Evolutionary conservation across 352 stramenopile species (phyloP).

Genomic region (Pythium plurisporium): DNA sequence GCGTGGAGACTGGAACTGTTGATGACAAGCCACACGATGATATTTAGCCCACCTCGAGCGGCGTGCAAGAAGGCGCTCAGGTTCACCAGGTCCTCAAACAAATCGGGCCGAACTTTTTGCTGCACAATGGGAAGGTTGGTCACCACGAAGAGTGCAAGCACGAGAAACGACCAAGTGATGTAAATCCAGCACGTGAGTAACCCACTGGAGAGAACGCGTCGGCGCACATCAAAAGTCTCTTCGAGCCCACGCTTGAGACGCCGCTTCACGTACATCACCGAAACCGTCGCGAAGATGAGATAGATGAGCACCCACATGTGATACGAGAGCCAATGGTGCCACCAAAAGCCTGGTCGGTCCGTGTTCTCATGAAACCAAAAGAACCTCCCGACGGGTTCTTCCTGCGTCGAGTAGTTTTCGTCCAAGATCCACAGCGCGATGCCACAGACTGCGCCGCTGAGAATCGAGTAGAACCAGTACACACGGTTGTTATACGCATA

Average conservation of each 20-base stretch:
- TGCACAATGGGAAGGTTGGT: conserved; percentile 49
- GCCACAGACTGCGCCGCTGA: conserved; percentile 66
- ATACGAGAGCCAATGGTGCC: conserved; percentile 80
- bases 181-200: conserved; percentile 81
- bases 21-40: conserved; percentile 84
- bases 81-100: conserved; percentile 63
- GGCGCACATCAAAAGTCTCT: conserved; percentile 82
- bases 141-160: conserved; percentile 63
- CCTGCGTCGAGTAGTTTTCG: conserved; percentile 20
- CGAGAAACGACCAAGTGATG: conserved; percentile 77
- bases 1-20: conserved; percentile 58
- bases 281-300: conserved; percentile 65
- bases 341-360: conserved; percentile 70
- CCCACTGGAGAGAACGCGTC: conserved; percentile 69
- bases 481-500: conserved; percentile 79
- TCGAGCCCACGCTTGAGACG: conserved; percentile 69
- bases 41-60: conserved; percentile 71
- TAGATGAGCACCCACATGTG: conserved; percentile 77
- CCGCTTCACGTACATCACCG: conserved; percentile 74
- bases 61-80: conserved; percentile 76
- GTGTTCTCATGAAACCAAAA: conserved; percentile 86
- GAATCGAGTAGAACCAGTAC: conserved; percentile 81
- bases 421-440: conserved; percentile 61
- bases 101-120: conserved; percentile 1
- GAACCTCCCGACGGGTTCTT: conserved; percentile 36